These are phyloP conservation scores for Mucor lusitanicus DNA, from an alignment of 371 early-diverging fungal species.

Conservation along the genomic window DNA sequence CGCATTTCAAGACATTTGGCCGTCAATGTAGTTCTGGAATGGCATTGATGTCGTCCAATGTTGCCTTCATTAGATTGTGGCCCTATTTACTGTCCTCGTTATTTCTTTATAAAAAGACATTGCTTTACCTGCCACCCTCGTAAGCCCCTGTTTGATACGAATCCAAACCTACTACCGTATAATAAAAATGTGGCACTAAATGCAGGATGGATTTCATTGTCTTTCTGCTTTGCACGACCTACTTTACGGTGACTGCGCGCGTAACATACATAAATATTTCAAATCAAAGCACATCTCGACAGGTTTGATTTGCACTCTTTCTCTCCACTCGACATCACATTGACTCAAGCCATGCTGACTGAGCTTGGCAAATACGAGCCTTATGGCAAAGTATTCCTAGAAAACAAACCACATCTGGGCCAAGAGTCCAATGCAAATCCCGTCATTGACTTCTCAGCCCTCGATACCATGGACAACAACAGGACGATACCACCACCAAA, in stretches of 20 bases:
- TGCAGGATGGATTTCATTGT: neutral
- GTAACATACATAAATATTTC: neutral
- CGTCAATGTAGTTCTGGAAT: too few species aligned
- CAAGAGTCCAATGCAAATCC: neutral
- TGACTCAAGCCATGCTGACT: constrained; percentile 3
- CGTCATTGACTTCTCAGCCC: constrained; percentile 12
- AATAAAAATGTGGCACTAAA: too few species aligned
- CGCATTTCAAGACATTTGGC: too few species aligned
- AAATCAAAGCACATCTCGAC: constrained; percentile 1
- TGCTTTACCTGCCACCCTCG: too few species aligned
- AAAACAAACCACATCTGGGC: neutral
- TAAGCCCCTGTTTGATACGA: neutral
- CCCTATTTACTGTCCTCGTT: too few species aligned
- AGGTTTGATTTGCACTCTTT: neutral
- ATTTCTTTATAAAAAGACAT: too few species aligned
- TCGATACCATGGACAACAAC: neutral
- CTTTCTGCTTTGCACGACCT: neutral
- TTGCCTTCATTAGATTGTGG: neutral
- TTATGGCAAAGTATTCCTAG: constrained; percentile 13
- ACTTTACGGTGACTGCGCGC: constrained; percentile 9
- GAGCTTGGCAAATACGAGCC: constrained; percentile 20
- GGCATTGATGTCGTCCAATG: neutral
- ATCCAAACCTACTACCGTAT: neutral
- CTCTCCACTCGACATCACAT: neutral
- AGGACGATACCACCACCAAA: neutral